Conservation (phyloP, 805 yeast species). For the Huiozyma naganishii region DNA sequence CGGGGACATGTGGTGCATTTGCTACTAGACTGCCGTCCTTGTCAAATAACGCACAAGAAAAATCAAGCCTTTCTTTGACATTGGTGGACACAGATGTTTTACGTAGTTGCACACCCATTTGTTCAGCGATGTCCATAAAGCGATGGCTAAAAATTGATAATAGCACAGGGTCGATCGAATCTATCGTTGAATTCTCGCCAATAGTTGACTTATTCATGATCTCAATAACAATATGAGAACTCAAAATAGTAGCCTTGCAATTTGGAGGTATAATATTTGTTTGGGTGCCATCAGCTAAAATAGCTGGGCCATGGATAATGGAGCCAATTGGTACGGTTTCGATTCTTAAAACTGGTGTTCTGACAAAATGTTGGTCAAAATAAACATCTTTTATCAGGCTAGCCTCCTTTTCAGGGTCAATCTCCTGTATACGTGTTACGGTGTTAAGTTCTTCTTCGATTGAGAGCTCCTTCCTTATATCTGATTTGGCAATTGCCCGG, state of each 20-base stretch:
- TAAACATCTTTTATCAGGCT: slow-evolving; percentile 37
- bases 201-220: slow-evolving; percentile 9
- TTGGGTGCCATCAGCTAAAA: slow-evolving; percentile 72
- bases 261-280: slow-evolving; percentile 64
- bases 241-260: slow-evolving; percentile 43
- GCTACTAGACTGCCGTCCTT: slow-evolving; percentile 71
- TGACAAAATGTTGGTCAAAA: slow-evolving; percentile 41
- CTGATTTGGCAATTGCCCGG: slow-evolving; percentile 58
- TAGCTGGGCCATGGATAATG: slow-evolving; percentile 56
- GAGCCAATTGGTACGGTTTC: slow-evolving; percentile 46
- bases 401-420: slow-evolving; percentile 21
- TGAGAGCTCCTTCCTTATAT: slow-evolving; percentile 30
- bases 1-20: slow-evolving; percentile 84
- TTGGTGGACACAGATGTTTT: slow-evolving; percentile 75
- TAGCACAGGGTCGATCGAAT: slow-evolving; percentile 52
- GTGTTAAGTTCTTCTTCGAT: slow-evolving; percentile 44
- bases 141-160: slow-evolving; percentile 73
- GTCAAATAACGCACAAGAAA: slow-evolving; percentile 76
- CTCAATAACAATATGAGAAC: slow-evolving; percentile 50
- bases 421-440: slow-evolving; percentile 16
- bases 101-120: slow-evolving; percentile 73
- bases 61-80: slow-evolving; percentile 74
- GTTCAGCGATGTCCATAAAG: slow-evolving; percentile 86
- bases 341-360: slow-evolving; percentile 46
- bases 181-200: slow-evolving; percentile 14